Conservation (phyloP, 2,329 filamentous ascomycete species). For the Alternaria arborescens region DNA sequence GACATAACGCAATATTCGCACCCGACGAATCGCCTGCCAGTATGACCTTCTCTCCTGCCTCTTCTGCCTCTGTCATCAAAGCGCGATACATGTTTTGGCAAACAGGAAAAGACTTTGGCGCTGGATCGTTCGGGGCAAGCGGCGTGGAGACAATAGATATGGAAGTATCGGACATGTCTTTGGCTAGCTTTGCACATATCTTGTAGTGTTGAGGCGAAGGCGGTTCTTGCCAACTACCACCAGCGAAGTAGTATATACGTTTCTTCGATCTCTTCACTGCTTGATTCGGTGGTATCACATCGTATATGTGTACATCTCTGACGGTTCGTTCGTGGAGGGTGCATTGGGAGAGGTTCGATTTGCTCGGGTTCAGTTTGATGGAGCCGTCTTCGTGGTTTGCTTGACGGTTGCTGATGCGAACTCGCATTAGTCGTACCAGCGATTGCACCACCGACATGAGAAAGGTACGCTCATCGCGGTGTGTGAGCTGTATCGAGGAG, state of each 20-base stretch:
- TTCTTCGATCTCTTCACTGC: constrained; percentile 27
- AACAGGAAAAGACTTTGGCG: constrained; percentile 58
- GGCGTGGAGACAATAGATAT: constrained; percentile 63
- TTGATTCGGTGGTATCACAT: constrained; percentile 43
- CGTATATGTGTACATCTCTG: constrained; percentile 58
- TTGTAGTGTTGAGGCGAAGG: constrained; percentile 63
- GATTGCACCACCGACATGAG: constrained; percentile 52
- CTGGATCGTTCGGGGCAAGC: constrained; percentile 63
- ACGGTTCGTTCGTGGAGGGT: constrained; percentile 53
- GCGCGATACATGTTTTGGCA: constrained; percentile 57
- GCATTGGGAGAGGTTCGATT: constrained; percentile 45
- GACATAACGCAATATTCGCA: constrained; percentile 60
- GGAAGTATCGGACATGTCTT: constrained; percentile 51
- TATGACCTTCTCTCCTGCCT: constrained; percentile 55
- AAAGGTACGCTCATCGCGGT: constrained; percentile 51
- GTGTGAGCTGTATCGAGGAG: constrained; percentile 44
- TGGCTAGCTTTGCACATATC: constrained; percentile 57
- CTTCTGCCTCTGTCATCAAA: constrained; percentile 52
- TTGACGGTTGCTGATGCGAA: constrained; percentile 42
- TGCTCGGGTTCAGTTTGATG: constrained; percentile 49
- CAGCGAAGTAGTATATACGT: constrained; percentile 64
- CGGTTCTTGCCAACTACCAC: constrained; percentile 65
- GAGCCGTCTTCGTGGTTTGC: constrained; percentile 53
- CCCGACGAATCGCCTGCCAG: constrained; percentile 66
- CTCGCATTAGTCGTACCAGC: constrained; percentile 50